These are phyloP conservation scores for Apiosordaria backusii DNA, from an alignment of 495 filamentous ascomycete genomes.

Conservation along the genomic window DNA sequence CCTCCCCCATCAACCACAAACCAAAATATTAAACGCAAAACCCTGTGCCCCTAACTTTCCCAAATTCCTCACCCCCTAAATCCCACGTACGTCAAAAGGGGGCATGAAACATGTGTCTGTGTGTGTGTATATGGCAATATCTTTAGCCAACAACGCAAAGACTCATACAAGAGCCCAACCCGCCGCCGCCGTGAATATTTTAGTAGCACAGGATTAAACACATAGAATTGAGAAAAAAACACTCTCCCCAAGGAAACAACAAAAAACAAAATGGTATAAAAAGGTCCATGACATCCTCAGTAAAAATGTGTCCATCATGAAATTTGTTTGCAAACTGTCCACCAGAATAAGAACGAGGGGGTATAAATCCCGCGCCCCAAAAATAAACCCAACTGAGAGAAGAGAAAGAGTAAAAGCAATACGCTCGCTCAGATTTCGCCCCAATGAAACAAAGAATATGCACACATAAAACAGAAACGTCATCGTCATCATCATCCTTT, in stretches of 20 bases:
- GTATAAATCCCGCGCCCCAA: background rate
- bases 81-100: background rate
- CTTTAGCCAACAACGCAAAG: background rate
- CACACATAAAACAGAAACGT: background rate
- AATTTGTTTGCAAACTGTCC: background rate
- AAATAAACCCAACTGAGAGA: conserved; percentile 2
- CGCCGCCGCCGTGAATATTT: background rate
- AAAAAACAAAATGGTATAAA: background rate
- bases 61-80: background rate
- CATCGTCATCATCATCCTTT: conserved; percentile 23
- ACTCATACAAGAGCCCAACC: background rate
- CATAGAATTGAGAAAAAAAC: background rate
- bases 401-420: conserved; percentile 13
- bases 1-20: too few relatives aligned
- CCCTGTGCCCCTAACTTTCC: background rate
- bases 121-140: background rate
- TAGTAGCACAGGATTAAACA: conserved; percentile 2
- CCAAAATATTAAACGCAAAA: background rate
- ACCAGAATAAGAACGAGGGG: background rate
- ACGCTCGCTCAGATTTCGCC: conserved; percentile 26
- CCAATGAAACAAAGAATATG: conserved; percentile 14
- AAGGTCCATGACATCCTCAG: background rate
- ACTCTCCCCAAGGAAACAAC: background rate
- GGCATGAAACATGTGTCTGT: background rate
- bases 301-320: background rate